Evolutionary conservation across 2,329 filamentous ascomycete species (phyloP).

Genomic region (Leptographium wingfieldii): DNA sequence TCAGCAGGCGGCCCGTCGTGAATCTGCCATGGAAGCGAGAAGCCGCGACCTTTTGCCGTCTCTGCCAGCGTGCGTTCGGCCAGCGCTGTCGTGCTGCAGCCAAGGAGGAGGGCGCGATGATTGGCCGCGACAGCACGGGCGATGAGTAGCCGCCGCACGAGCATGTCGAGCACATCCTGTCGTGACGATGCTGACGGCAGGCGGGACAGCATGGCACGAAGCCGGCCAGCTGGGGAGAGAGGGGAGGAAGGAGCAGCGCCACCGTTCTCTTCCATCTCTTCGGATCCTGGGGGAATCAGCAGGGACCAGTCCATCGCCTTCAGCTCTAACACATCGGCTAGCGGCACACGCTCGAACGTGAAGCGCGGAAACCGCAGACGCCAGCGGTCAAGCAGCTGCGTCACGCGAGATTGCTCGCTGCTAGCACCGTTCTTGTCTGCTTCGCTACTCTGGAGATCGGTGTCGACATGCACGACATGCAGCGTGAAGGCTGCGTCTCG

Average conservation of each 20-base stretch:
- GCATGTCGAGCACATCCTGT: conserved; percentile 57
- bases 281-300: conserved; percentile 20
- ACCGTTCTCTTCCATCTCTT: background rate
- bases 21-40: conserved; percentile 67
- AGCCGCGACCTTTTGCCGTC: conserved; percentile 83
- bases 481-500: conserved; percentile 57
- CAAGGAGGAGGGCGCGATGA: conserved; percentile 66
- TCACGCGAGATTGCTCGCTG: conserved; percentile 1
- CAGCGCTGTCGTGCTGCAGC: conserved; percentile 75
- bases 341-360: conserved; percentile 45
- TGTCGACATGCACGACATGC: conserved; percentile 43
- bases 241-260: background rate
- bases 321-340: conserved; percentile 49
- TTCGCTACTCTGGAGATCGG: conserved; percentile 19
- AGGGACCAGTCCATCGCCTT: conserved; percentile 40
- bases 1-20: conserved; percentile 50
- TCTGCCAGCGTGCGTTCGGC: conserved; percentile 77
- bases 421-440: background rate
- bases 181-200: conserved; percentile 64
- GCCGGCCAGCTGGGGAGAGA: conserved; percentile 23
- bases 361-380: conserved; percentile 52
- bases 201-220: conserved; percentile 43
- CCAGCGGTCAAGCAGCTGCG: conserved; percentile 37
- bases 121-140: conserved; percentile 43
- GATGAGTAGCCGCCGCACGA: conserved; percentile 61